Base-by-base conservation (phyloP, 768 basidiomycete genomes). In the Collybia sordida region DNA sequence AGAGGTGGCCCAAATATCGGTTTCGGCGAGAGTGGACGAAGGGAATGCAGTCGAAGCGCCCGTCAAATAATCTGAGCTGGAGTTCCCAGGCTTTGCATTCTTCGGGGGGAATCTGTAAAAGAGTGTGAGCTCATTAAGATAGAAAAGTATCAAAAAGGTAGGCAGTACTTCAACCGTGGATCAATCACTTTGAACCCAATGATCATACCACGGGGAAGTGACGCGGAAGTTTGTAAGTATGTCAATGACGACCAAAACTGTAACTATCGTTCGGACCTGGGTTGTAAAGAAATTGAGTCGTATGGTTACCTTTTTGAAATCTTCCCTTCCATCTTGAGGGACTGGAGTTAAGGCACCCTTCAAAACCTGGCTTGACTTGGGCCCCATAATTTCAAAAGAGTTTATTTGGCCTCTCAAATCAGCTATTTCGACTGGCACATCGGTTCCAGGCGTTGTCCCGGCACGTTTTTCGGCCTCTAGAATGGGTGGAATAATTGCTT, bases 311-410 rank as follows among this genome's bases (percentile, higher is more conserved):
- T 83, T 74, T 49, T 72, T 75, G 48, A 88, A 86, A 9, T 83
- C 84, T 28, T 65, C 66, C 37, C 81, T 70, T 2, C 75, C 66
- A 37, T 85, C 78, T 5, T 72, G 68, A 3, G 68, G 61, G 11
- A 74, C 70, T 6, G 81, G 81, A 18, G 70, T 77, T 39, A 89
- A 60, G 1, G 79, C 81, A 21, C 86, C 86, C 58, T 79, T 82
- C 44, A 88, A 65, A 9, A 94, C 81, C 61, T 89, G 86, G 47
- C 78, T 90, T 0, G 89, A 77, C 62, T 83, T 88, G 3, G 91
- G 91, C 2, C 96, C 96, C 74, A 89, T 88, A 27, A 98, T 80
- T 64, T 98, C 95, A 58, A 96, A 96, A 4, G 84, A 75, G 53
- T 89, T 90, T 37, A 93, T 58, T 42, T 83, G 79, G 1, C 81